Base-by-base conservation (phyloP, 2,329 filamentous ascomycete genomes). In the Macrophomina phaseolina region DNA sequence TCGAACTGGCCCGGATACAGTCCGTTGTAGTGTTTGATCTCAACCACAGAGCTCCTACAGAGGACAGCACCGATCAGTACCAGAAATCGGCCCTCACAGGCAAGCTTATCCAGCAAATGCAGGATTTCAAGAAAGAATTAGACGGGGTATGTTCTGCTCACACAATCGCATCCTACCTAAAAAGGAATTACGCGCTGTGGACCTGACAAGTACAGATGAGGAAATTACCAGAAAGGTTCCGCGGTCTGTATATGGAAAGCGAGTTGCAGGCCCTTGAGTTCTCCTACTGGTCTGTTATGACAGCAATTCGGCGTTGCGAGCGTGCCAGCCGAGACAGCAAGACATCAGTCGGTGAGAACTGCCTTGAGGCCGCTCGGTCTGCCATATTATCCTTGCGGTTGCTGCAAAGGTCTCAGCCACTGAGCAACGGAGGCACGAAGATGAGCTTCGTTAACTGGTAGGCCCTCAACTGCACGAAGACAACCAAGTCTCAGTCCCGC, bases 231-330 rank as follows among this genome's bases (percentile, higher is more conserved):
- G 51, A 46, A 2, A 6, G 5, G 16, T 61, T 42, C 42, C 46
- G 40, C 6, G 30, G 30, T 9, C 62, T 65, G 6, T 61, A 46
- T 70, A 38, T 77, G 73, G 73, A 73, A 72, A 52, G 72, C 71
- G 56, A 69, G 73, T 9, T 61, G 7, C 45, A 48, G 6, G 58
- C 58, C 8, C 30, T 61, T 42, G 74, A 77, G 52, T 77, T 77
- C 61, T 75, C 74, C n/a, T 77, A 73, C 67, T 76, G 73, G 64
- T 77, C 73, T 1, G 73, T 72, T 6, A 61, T 77, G 28, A 74
- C 74, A 7, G 71, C 73, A 4, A 73, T 77, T 12, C 72, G 74
- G 49, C 73, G 75, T 8, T 36, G 28, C 32, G 69, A 76, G 9
- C 75, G 74, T 34, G 73, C 73, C 14, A 71, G 71, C 3, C 72